A percentile compares a stretch with the other conserved stretches of the same genome.
Evolutionary conservation across 1,284 basidiomycete species (phyloP).

Genomic region (Takashimella koratensis): DNA sequence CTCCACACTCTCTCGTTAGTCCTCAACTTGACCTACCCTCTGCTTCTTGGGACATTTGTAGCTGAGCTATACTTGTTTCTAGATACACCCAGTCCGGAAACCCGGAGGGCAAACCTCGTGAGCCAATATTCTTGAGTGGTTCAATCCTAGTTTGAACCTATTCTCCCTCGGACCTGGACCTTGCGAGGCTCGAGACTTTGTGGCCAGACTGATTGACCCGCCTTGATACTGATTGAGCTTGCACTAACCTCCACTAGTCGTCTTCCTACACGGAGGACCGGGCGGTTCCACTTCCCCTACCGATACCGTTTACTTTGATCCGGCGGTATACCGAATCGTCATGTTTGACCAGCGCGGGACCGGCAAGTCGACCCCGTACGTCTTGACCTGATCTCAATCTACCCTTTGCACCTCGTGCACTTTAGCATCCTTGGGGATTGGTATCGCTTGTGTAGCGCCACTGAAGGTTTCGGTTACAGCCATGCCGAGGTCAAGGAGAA

Average conservation of each 20-base stretch:
- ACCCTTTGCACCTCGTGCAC: too few species aligned
- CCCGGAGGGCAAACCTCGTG: slow-evolving; percentile 69
- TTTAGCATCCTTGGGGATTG: too few species aligned
- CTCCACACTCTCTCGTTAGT: slow-evolving; percentile 76
- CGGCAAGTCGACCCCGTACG: slow-evolving; percentile 74
- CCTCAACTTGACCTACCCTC: neutral
- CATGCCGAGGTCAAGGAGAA: slow-evolving; percentile 75
- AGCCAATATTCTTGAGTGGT: neutral
- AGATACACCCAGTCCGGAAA: slow-evolving; percentile 81
- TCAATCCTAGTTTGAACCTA: neutral
- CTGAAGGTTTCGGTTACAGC: too few species aligned
- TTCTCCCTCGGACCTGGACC: too few species aligned
- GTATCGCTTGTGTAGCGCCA: too few species aligned
- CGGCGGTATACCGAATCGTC: slow-evolving; percentile 66
- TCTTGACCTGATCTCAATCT: neutral
- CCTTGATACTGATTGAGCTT: too few species aligned
- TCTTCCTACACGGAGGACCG: slow-evolving; percentile 58
- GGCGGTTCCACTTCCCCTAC: slow-evolving; percentile 43
- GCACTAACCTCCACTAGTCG: slow-evolving; percentile 60
- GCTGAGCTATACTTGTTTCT: slow-evolving; percentile 1
- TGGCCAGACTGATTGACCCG: too few species aligned
- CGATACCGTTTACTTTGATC: slow-evolving; percentile 78
- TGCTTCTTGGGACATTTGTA: neutral
- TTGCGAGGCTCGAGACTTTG: too few species aligned
- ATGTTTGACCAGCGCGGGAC: slow-evolving; percentile 77